A percentile compares a stretch with the other conserved stretches of the same genome.
Evolutionary conservation across 2,329 filamentous ascomycete genomes (phyloP).

Genomic region (Neonectria faginata): DNA sequence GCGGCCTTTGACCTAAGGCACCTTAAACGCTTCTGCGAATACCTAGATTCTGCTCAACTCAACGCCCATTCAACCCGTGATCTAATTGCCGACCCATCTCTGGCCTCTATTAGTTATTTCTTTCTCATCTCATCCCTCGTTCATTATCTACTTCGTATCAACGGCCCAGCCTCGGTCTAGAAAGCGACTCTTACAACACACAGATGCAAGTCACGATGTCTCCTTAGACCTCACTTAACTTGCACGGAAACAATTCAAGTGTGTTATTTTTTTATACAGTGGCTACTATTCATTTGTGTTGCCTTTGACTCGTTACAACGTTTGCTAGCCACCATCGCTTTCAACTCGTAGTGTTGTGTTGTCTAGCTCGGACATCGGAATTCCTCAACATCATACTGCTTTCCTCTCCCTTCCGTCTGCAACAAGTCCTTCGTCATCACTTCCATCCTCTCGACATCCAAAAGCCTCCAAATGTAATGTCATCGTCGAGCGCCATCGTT

Average conservation of each 20-base stretch:
- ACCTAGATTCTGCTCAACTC: not conserved
- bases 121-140: not conserved
- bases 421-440: constrained; percentile 23
- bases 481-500: constrained; percentile 22
- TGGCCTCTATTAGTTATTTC: not conserved
- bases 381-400: constrained; percentile 19
- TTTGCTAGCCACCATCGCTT: constrained; percentile 11
- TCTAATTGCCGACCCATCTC: not conserved
- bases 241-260: not conserved
- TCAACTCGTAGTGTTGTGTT: constrained; percentile 17
- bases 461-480: constrained; percentile 32
- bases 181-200: not conserved
- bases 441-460: constrained; percentile 32
- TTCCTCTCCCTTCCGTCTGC: constrained; percentile 30
- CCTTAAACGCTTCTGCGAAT: not conserved
- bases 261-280: constrained; percentile 6
- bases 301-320: constrained; percentile 19
- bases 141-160: not conserved
- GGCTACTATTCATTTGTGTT: constrained; percentile 16
- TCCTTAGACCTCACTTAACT: constrained; percentile 1
- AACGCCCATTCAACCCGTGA: not conserved
- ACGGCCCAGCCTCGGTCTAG: not conserved
- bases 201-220: too few relatives aligned
- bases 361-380: constrained; percentile 20
- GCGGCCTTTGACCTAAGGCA: not conserved